Percentiles rank a stretch among this genome's conserved stretches.
phyloP scores from a whole-genome alignment of 225 moss, liverwort and hornwort species.

The Polytrichum formosum region DNA sequence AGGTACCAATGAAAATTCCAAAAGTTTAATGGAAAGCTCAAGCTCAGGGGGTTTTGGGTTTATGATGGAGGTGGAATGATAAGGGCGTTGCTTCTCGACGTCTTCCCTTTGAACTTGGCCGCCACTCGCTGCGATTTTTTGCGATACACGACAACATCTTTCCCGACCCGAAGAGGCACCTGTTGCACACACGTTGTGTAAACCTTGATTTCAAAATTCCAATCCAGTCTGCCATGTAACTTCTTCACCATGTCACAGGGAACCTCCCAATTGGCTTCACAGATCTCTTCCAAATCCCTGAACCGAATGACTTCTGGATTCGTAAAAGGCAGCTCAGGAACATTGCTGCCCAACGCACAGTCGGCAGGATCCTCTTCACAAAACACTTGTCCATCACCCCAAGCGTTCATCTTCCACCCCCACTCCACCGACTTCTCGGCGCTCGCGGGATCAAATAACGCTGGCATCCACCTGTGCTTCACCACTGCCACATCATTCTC shows the following conservation, averaged over 20 bases:
- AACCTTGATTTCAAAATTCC: constrained; percentile 41
- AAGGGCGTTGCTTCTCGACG: constrained; percentile 43
- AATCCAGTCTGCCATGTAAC: constrained; percentile 31
- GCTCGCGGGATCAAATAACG: constrained; percentile 20
- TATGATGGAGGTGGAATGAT: constrained; percentile 26
- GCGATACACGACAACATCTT: constrained; percentile 18
- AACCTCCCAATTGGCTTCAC: constrained; percentile 41
- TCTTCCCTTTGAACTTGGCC: constrained; percentile 35
- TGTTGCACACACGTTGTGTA: constrained; percentile 27
- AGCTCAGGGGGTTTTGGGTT: background rate
- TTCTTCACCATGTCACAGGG: constrained; percentile 19
- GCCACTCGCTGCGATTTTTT: constrained; percentile 35
- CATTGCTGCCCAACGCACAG: background rate
- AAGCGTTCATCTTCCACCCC: constrained; percentile 43
- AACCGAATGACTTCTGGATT: constrained; percentile 42
- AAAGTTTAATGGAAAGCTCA: background rate
- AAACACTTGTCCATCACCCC: constrained; percentile 32
- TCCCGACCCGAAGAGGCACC: constrained; percentile 14
- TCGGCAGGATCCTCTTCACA: constrained; percentile 17
- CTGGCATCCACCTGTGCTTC: constrained; percentile 44
- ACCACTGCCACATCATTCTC: background rate
- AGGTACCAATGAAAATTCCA: background rate
- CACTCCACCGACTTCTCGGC: constrained; percentile 37
- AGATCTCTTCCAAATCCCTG: constrained; percentile 44
- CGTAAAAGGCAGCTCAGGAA: constrained; percentile 25